Percentiles rank a stretch among this genome's conserved stretches.
phyloP scores from a whole-genome alignment of 768 basidiomycete genomes.

The Boletus pseudopeckii region DNA sequence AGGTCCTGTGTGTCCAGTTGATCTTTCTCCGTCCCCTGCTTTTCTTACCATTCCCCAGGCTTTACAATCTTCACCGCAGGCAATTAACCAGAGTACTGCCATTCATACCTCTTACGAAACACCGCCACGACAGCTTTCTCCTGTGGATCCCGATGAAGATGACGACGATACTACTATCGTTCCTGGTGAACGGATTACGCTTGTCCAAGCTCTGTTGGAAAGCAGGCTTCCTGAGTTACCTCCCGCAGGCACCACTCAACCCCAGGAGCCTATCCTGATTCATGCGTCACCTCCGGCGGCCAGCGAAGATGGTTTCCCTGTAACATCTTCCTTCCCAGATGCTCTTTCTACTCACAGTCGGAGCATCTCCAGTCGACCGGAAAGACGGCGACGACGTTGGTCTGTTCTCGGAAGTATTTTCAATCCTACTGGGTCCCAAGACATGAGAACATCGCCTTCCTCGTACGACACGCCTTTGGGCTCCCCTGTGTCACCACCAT shows the following conservation, averaged over 20 bases:
- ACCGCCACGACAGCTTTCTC: slow-evolving; percentile 36
- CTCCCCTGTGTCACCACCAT: slow-evolving; percentile 16
- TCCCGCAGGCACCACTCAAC: slow-evolving; percentile 59
- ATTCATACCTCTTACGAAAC: slow-evolving; percentile 19
- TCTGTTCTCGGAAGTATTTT: slow-evolving; percentile 59
- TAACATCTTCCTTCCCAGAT: slow-evolving; percentile 49
- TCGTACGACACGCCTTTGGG: slow-evolving; percentile 18
- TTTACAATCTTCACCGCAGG: slow-evolving; percentile 44
- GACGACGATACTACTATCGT: slow-evolving; percentile 43
- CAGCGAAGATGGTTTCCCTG: slow-evolving; percentile 41
- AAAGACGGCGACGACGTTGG: slow-evolving; percentile 63
- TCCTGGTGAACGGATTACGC: slow-evolving; percentile 59
- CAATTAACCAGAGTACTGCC: slow-evolving; percentile 21
- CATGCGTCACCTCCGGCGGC: slow-evolving; percentile 39
- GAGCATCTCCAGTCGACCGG: slow-evolving; percentile 31
- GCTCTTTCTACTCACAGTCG: slow-evolving; percentile 32
- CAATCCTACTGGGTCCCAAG: slow-evolving; percentile 21
- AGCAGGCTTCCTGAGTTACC: slow-evolving; percentile 75
- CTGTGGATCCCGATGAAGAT: slow-evolving; percentile 52
- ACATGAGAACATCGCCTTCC: slow-evolving; percentile 28
- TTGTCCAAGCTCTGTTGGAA: slow-evolving; percentile 73
- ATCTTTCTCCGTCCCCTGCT: slow-evolving; percentile 61
- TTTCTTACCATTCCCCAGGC: slow-evolving; percentile 66
- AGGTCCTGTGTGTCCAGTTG: slow-evolving; percentile 35
- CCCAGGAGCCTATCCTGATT: slow-evolving; percentile 69